Conservation (phyloP, 208 protist genomes). For the Trypanosoma vivax region DNA sequence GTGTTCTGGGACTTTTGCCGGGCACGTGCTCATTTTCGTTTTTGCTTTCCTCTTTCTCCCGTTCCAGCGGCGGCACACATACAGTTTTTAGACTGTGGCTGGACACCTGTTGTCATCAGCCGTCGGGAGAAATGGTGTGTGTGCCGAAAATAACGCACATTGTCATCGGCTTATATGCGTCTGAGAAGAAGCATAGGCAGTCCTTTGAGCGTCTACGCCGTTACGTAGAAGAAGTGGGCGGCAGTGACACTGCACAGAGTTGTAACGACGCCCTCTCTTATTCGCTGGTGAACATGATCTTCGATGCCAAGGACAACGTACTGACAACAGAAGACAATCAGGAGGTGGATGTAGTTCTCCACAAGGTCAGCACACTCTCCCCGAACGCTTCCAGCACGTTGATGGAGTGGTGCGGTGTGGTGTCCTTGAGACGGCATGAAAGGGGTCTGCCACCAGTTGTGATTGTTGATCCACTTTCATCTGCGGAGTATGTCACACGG, state of each 20-base stretch:
- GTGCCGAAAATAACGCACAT: background rate
- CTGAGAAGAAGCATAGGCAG: conserved; percentile 64
- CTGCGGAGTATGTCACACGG: conserved; percentile 41
- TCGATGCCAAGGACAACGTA: conserved; percentile 24
- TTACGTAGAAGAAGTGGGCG: conserved; percentile 21
- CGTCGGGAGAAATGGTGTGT: background rate
- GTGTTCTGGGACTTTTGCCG: no score
- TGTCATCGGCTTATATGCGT: conserved; percentile 57
- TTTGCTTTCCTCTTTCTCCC: no score
- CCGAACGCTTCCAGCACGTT: conserved; percentile 35
- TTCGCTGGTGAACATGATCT: conserved; percentile 51
- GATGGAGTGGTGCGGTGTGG: conserved; percentile 28
- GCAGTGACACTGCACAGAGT: background rate
- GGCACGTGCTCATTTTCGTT: no score
- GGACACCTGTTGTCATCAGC: no score
- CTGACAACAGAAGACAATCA: conserved; percentile 19
- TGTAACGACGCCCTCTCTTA: conserved; percentile 13
- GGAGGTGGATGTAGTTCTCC: conserved; percentile 63
- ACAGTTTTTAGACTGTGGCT: no score
- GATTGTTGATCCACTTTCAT: conserved; percentile 52
- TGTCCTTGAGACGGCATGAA: conserved; percentile 6
- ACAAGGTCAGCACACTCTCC: conserved; percentile 67
- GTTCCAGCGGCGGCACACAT: no score
- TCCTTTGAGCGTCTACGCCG: conserved; percentile 57
- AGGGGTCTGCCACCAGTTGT: conserved; percentile 25